phyloP scores from a whole-genome alignment of 208 protist species.

The Leishmania aethiopica region DNA sequence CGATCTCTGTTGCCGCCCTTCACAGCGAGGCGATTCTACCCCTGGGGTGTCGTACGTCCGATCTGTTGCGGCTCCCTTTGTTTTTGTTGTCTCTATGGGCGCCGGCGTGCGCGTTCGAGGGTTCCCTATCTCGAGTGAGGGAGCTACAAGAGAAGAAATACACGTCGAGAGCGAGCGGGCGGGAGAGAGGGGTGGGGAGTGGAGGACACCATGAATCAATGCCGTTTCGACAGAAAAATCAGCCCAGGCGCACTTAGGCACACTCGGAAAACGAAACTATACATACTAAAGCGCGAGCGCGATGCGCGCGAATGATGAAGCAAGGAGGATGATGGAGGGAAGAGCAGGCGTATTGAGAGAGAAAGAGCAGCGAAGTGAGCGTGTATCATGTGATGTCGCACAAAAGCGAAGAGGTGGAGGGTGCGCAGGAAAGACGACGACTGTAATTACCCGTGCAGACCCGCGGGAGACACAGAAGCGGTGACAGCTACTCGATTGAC shows the following conservation, averaged over 20 bases:
- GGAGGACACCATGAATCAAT: neutral
- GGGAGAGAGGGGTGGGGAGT: neutral
- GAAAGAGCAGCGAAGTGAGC: neutral
- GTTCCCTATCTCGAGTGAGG: neutral
- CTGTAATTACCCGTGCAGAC: neutral
- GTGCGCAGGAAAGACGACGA: neutral
- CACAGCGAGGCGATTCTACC: neutral
- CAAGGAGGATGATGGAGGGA: neutral
- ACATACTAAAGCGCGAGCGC: neutral
- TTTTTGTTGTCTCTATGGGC: neutral
- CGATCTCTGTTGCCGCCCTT: neutral
- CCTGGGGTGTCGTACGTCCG: neutral
- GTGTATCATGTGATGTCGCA: neutral
- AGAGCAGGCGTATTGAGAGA: neutral
- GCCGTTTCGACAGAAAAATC: neutral
- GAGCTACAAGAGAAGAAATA: constrained; percentile 7
- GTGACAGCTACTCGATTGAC: neutral
- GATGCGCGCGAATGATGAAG: neutral
- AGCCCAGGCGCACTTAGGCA: neutral
- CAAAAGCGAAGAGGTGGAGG: neutral
- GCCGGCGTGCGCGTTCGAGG: neutral
- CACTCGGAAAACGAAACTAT: neutral
- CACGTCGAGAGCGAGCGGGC: neutral
- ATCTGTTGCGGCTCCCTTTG: no score
- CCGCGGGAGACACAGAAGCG: neutral